Percentiles rank a stretch among this genome's conserved stretches.
Conservation (phyloP, 2,329 filamentous ascomycete genomes). For the Apiospora rasikravindrae region DNA sequence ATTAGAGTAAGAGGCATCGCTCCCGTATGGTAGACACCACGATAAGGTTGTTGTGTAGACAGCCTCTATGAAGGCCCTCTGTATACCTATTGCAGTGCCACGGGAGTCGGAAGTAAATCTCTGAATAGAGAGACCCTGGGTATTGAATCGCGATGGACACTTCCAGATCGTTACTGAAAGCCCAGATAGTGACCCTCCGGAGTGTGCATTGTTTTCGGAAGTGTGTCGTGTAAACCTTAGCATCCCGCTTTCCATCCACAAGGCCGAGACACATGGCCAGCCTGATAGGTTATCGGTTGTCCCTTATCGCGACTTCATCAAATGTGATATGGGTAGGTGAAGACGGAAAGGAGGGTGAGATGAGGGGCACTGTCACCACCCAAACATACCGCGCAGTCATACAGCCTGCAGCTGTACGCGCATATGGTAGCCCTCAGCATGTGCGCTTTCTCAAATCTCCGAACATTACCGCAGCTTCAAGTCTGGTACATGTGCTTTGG, state of each 20-base stretch:
- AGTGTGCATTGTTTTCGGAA: not conserved
- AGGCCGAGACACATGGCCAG: not conserved
- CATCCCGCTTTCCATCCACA: not conserved
- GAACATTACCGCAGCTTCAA: not conserved
- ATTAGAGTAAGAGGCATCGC: not conserved
- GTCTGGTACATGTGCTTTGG: not conserved
- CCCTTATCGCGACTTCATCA: slow-evolving; percentile 13
- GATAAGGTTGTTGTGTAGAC: not conserved
- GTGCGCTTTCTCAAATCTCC: slow-evolving; percentile 1
- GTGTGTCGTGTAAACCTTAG: not conserved
- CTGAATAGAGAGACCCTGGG: not conserved
- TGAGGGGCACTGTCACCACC: not conserved
- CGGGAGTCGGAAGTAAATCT: not conserved
- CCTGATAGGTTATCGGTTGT: slow-evolving; percentile 5
- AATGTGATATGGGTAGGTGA: not conserved
- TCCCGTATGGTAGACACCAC: not conserved
- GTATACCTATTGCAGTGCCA: not conserved
- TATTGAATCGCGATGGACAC: not conserved
- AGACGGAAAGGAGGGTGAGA: slow-evolving; percentile 3
- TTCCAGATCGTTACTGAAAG: not conserved
- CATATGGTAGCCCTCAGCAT: not conserved
- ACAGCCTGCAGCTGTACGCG: not conserved
- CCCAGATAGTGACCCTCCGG: slow-evolving; percentile 1
- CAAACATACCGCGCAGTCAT: no score
- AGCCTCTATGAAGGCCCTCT: not conserved